Base-by-base conservation (phyloP, 2,329 filamentous ascomycete genomes). In the Beauveria bassiana region DNA sequence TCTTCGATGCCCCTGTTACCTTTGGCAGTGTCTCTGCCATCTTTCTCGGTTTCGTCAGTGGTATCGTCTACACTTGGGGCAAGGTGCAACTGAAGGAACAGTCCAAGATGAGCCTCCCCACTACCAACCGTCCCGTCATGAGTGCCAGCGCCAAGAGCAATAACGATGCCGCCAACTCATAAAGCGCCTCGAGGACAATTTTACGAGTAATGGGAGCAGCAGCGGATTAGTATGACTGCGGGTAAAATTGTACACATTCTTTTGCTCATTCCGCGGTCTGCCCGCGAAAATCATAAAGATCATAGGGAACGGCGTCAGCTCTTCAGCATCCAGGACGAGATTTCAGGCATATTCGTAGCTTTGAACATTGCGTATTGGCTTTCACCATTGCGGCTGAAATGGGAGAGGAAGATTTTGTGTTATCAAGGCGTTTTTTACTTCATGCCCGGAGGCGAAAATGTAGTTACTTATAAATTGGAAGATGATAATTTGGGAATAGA, bases 1-100 rank as follows among this genome's bases (percentile, higher is more conserved):
- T 96, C 82, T 96, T 96, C 75, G 85, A 93, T 66, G 91, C 91
- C 0, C 91, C 92, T 0, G 88, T 95, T 68, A 96, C 92, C 1
- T 84, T 96, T 66, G 90, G 90, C 68, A 92, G 89, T 71, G 89
- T 95, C 22, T 89, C 89, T 31, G 92, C 92, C 66, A 96, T 96
- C 70, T 79, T 85, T 64, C 81, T 96, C 62, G 92, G 92, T 45
- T 96, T 96, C 74, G 75, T 96, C 68, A 91, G 88, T 69, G 92
- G 92, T 68, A 83, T 96, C 61, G 90, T 96, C 34, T 96, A 95
- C 67, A 81, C 60, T 91, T 5, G 57, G 62, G 59, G 63, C 58
- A 63, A 63, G 62, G 64, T 59, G 56, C 61, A 55, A 38, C 34
- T 59, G 50, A 62, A 62, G 45, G 57, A 62, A 26, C 49, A 59